phyloP scores from a whole-genome alignment of 2,329 filamentous ascomycete genomes.

The Talaromyces funiculosus region DNA sequence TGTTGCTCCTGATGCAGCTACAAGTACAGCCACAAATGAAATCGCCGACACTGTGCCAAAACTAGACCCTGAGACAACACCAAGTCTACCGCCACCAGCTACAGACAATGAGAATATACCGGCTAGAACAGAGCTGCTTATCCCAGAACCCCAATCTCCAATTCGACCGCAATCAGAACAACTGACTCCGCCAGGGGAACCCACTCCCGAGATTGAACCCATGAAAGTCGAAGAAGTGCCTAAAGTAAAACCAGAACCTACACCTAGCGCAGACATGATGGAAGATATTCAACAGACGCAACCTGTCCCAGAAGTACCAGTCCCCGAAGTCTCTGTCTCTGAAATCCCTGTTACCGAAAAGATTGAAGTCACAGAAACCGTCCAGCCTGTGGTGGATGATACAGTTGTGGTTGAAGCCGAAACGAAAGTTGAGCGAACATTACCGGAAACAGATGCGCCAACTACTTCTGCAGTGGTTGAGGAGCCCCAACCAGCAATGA shows the following conservation, averaged over 20 bases:
- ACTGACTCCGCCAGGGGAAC: constrained; percentile 6
- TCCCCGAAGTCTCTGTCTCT: not conserved
- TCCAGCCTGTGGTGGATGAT: not conserved
- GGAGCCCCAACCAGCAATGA: not conserved
- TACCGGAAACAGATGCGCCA: not conserved
- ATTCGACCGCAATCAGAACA: constrained; percentile 12
- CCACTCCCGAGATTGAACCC: not conserved
- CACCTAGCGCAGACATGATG: not conserved
- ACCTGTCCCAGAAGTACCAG: not conserved
- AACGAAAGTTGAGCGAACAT: not conserved
- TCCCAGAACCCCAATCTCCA: not conserved
- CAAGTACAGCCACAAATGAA: too few relatives aligned
- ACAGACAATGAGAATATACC: not conserved
- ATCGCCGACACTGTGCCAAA: not conserved
- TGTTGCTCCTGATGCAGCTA: too few relatives aligned
- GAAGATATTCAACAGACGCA: not conserved
- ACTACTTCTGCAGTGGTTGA: constrained; percentile 15
- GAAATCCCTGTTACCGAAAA: not conserved
- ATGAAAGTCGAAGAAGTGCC: constrained; percentile 4
- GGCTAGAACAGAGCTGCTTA: not conserved
- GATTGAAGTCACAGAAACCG: not conserved
- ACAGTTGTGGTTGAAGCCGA: not conserved
- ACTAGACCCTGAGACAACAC: not conserved
- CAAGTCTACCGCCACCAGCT: constrained; percentile 7
- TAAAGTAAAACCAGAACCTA: not conserved